Conservation (phyloP, 345 rosid species). For the Gossypium anomalum region DNA sequence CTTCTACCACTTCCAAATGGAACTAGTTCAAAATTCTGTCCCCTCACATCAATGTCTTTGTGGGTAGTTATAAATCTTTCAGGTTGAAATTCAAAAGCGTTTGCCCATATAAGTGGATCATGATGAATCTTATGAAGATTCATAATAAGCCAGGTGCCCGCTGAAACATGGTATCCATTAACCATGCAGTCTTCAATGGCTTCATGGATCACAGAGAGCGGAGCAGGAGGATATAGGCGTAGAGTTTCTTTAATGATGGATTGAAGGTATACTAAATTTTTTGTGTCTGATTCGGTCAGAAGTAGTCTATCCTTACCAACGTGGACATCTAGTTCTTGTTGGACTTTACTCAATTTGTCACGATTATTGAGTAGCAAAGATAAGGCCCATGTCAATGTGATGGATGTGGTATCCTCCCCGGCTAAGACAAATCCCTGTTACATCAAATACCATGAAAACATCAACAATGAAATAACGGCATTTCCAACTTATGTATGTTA, state of each 20-base stretch:
- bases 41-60: slow-evolving; percentile 21
- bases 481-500: too few relatives aligned
- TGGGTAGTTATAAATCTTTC: slow-evolving; percentile 28
- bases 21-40: slow-evolving; percentile 22
- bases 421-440: slow-evolving; percentile 25
- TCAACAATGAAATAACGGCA: too few relatives aligned
- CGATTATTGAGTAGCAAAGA: slow-evolving; percentile 32
- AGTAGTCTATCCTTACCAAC: slow-evolving; percentile 24
- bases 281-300: slow-evolving; percentile 20
- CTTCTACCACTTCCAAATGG: slow-evolving; percentile 35
- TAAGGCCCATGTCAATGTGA: slow-evolving; percentile 29
- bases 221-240: slow-evolving; percentile 29
- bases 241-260: slow-evolving; percentile 39
- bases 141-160: slow-evolving; percentile 18
- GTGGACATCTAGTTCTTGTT: slow-evolving; percentile 24
- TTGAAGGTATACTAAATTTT: slow-evolving; percentile 27
- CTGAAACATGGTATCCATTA: slow-evolving; percentile 19
- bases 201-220: slow-evolving; percentile 23
- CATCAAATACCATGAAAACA: background rate
- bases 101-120: slow-evolving; percentile 27
- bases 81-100: slow-evolving; percentile 25
- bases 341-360: slow-evolving; percentile 14
- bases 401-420: slow-evolving; percentile 25
- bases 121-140: slow-evolving; percentile 30
- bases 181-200: slow-evolving; percentile 21